Conservation (phyloP, 805 yeast species). For the Candida hungchunana region DNA sequence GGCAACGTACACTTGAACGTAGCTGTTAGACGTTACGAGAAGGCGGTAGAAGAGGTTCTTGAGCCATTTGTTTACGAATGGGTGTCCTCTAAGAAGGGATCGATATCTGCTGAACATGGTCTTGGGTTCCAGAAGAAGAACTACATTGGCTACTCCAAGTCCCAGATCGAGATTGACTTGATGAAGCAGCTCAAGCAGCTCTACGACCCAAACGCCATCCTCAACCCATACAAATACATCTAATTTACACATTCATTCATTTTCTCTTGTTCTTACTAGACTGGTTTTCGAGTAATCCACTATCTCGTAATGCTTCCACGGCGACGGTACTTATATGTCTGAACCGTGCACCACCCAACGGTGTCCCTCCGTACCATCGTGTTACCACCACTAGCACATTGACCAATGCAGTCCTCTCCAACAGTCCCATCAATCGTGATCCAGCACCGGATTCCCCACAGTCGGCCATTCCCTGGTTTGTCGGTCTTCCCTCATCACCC, state of each 20-base stretch:
- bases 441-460: slow-evolving; percentile 80
- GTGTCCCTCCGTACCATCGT: slow-evolving; percentile 80
- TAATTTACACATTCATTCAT: slow-evolving; percentile 25
- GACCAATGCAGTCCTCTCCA: slow-evolving; percentile 44
- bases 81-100: slow-evolving; percentile 67
- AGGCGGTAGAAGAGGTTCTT: slow-evolving; percentile 70
- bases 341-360: slow-evolving; percentile 68
- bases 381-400: slow-evolving; percentile 66
- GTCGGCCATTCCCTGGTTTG: slow-evolving; percentile 59
- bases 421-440: slow-evolving; percentile 45
- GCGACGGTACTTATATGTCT: slow-evolving; percentile 59
- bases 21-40: slow-evolving; percentile 77
- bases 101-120: slow-evolving; percentile 97
- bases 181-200: slow-evolving; percentile 76
- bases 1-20: slow-evolving; percentile 95
- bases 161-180: slow-evolving; percentile 60
- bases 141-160: slow-evolving; percentile 82
- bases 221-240: slow-evolving; percentile 93
- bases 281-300: slow-evolving; percentile 26
- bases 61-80: slow-evolving; percentile 97
- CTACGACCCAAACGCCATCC: slow-evolving; percentile 86
- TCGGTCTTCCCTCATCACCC: slow-evolving; percentile 8
- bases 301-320: slow-evolving; percentile 43
- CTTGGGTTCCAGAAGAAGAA: slow-evolving; percentile 95
- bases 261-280: slow-evolving; percentile 3